Percentiles rank a stretch among this genome's conserved stretches.
Conservation (phyloP, 1,284 basidiomycete genomes). For the Rhizoctonia solani region DNA sequence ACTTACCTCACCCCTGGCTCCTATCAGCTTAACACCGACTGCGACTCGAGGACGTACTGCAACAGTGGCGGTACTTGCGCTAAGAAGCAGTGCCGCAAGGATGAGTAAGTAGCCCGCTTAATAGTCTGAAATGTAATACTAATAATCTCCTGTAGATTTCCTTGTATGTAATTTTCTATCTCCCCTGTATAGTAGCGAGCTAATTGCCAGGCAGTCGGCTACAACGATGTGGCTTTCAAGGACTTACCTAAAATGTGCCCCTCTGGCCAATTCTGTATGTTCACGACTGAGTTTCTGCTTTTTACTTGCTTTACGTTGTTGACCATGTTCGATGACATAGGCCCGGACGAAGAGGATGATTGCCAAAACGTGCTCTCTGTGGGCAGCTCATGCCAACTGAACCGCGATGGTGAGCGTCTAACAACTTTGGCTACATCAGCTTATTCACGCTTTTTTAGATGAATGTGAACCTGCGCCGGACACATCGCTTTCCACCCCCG, state of each 20-base stretch:
- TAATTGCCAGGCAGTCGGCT: slow-evolving; percentile 3
- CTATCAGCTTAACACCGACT: slow-evolving; percentile 77
- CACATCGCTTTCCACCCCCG: slow-evolving; percentile 63
- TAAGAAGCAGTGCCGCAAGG: slow-evolving; percentile 69
- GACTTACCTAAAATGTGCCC: slow-evolving; percentile 66
- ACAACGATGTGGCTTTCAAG: slow-evolving; percentile 33
- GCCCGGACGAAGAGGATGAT: slow-evolving; percentile 75
- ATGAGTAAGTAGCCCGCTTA: slow-evolving; percentile 58
- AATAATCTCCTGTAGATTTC: slow-evolving; percentile 44
- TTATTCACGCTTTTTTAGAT: slow-evolving; percentile 53
- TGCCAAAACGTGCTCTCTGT: slow-evolving; percentile 68
- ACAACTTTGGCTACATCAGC: slow-evolving; percentile 15
- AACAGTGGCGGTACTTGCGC: slow-evolving; percentile 60
- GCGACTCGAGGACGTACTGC: slow-evolving; percentile 72
- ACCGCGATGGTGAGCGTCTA: slow-evolving; percentile 85
- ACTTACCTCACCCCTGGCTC: slow-evolving; percentile 74
- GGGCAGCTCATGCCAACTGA: slow-evolving; percentile 76
- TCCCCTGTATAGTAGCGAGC: no score
- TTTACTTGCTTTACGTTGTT: neutral
- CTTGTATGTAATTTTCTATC: slow-evolving; percentile 37
- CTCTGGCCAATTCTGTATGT: slow-evolving; percentile 63
- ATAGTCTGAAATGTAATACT: neutral
- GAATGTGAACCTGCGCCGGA: slow-evolving; percentile 73
- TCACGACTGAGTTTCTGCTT: neutral
- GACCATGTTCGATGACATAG: neutral